Evolutionary conservation across 768 basidiomycete species (phyloP).

Genomic region (Russula abietina): DNA sequence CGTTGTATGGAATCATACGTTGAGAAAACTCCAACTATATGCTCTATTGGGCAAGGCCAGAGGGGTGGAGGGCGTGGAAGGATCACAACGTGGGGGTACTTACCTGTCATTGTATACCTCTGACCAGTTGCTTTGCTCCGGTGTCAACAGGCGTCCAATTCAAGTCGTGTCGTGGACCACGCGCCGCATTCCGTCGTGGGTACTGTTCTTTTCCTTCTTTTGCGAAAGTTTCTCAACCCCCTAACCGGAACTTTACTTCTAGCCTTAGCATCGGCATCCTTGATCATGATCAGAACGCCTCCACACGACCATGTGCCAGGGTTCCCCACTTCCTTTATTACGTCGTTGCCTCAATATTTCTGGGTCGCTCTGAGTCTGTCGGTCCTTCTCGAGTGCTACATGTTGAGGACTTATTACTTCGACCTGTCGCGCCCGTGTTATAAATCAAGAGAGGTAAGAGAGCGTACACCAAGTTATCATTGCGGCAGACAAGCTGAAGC

Average conservation of each 20-base stretch:
- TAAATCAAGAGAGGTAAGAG: background rate
- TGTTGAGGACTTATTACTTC: background rate
- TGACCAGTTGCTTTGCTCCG: background rate
- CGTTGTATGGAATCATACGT: slow-evolving; percentile 31
- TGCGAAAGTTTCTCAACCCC: background rate
- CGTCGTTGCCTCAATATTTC: background rate
- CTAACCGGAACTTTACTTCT: background rate
- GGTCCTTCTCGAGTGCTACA: background rate
- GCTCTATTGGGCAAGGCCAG: slow-evolving; percentile 33
- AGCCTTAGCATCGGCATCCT: background rate
- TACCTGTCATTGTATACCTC: background rate
- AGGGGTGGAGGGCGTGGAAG: slow-evolving; percentile 17
- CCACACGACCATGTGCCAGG: background rate
- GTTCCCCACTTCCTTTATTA: background rate
- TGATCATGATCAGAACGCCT: background rate
- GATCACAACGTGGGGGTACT: slow-evolving; percentile 14
- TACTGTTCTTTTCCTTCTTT: background rate
- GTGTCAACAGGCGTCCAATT: background rate
- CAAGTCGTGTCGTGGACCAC: background rate
- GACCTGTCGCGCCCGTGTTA: background rate
- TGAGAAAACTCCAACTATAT: slow-evolving; percentile 32
- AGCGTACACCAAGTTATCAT: background rate
- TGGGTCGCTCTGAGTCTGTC: background rate
- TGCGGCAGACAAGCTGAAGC: background rate
- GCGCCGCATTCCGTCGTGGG: background rate